Percentiles rank a stretch among this genome's conserved stretches.
These are phyloP conservation scores for Tuber aestivum DNA, from an alignment of 495 filamentous ascomycete genomes.

Conservation along the genomic window DNA sequence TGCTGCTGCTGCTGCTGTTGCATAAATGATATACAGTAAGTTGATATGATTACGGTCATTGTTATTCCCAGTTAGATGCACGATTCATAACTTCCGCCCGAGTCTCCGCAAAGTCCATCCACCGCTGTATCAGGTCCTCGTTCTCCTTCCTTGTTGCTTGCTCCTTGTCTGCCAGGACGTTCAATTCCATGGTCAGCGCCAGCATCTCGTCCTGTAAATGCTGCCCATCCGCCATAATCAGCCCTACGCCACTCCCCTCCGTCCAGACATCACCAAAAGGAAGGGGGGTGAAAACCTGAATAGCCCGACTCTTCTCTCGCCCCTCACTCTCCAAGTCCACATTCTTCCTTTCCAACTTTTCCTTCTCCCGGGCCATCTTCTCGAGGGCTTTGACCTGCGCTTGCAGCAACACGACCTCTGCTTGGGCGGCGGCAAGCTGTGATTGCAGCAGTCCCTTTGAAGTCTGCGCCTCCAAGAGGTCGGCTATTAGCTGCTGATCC, in stretches of 20 bases:
- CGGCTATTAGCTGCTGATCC: slow-evolving; percentile 41
- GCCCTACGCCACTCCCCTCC: not conserved
- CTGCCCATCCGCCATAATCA: slow-evolving; percentile 43
- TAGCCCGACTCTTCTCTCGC: slow-evolving; percentile 68
- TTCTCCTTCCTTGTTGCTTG: slow-evolving; percentile 73
- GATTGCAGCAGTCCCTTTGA: slow-evolving; percentile 60
- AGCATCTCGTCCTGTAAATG: slow-evolving; percentile 88
- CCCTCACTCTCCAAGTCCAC: slow-evolving; percentile 82
- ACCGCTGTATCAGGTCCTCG: slow-evolving; percentile 77
- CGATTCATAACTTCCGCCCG: slow-evolving; percentile 84
- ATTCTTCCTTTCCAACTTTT: slow-evolving; percentile 55
- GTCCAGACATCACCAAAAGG: not conserved
- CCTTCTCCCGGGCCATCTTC: slow-evolving; percentile 59
- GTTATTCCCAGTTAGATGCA: slow-evolving; percentile 31
- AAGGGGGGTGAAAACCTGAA: slow-evolving; percentile 52
- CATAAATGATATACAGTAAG: not conserved
- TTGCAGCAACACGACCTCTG: slow-evolving; percentile 32
- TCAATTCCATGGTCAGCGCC: slow-evolving; percentile 75
- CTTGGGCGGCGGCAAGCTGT: slow-evolving; percentile 54
- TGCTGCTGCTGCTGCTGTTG: not conserved
- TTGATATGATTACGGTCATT: not conserved
- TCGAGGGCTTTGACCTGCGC: slow-evolving; percentile 50
- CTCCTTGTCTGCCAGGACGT: slow-evolving; percentile 69
- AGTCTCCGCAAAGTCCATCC: slow-evolving; percentile 77
- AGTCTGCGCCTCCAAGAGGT: slow-evolving; percentile 69